Percentiles rank a stretch among this genome's conserved stretches.
Conservation (phyloP, 257 asterid genomes). For the Nicotiana paniculata region DNA sequence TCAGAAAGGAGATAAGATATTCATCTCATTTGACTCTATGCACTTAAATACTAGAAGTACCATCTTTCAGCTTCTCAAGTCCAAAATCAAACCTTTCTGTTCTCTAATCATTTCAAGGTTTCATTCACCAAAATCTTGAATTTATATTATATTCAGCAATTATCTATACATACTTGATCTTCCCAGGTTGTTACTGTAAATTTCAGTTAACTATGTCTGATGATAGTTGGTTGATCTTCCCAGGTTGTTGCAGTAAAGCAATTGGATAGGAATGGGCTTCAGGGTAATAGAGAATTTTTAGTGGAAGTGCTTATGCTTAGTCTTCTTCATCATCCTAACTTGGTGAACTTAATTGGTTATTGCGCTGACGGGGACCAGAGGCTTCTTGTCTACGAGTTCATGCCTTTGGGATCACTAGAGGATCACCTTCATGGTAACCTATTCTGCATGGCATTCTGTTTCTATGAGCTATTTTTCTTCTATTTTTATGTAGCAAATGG, state of each 20-base stretch:
- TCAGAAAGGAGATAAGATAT: not conserved
- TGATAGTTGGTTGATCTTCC: constrained; percentile 15
- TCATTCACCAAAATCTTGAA: not conserved
- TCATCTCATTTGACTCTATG: not conserved
- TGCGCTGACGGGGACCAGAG: constrained; percentile 99
- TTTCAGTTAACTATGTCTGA: not conserved
- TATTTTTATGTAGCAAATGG: not conserved
- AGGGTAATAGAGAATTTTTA: constrained; percentile 93
- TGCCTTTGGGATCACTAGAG: constrained; percentile 97
- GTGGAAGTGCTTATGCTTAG: constrained; percentile 99
- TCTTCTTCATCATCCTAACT: constrained; percentile 93
- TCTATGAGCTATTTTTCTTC: not conserved
- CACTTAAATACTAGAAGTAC: not conserved
- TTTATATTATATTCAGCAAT: not conserved
- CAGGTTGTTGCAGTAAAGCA: constrained; percentile 96
- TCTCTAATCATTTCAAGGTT: not conserved
- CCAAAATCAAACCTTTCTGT: not conserved
- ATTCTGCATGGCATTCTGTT: constrained; percentile 3
- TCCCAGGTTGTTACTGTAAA: not conserved
- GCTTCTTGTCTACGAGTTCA: constrained; percentile 94
- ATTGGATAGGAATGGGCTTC: constrained; percentile 95
- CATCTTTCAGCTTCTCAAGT: not conserved
- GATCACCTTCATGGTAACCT: constrained; percentile 91
- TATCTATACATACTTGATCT: not conserved
- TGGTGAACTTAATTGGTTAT: constrained; percentile 85